Evolutionary conservation across 768 basidiomycete species (phyloP).

Genomic region (Mycena venus): DNA sequence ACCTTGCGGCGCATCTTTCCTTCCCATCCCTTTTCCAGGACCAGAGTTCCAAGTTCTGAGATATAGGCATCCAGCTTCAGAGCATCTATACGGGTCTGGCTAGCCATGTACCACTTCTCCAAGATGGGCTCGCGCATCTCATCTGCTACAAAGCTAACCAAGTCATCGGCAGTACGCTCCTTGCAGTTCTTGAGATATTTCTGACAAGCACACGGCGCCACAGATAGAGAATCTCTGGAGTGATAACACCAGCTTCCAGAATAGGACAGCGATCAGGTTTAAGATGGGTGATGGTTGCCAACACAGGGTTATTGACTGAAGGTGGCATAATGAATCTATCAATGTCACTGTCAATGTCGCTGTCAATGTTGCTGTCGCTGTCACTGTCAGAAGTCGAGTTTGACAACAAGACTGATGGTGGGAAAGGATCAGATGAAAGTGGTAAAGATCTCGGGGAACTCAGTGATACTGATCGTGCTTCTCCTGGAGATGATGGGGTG

Average conservation of each 20-base stretch:
- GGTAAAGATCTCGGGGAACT: background rate
- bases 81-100: too few relatives aligned
- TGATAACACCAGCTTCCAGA: background rate
- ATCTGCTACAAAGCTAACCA: constrained; percentile 16
- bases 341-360: too few relatives aligned
- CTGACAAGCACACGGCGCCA: constrained; percentile 16
- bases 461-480: too few relatives aligned
- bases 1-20: constrained; percentile 3
- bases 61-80: constrained; percentile 3
- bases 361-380: too few relatives aligned
- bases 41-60: constrained; percentile 1
- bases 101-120: constrained; percentile 3
- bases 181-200: constrained; percentile 9
- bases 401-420: background rate
- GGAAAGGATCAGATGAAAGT: background rate
- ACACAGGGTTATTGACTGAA: background rate
- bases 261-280: constrained; percentile 1
- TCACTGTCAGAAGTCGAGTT: background rate
- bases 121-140: constrained; percentile 21
- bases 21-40: background rate
- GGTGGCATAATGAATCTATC: too few relatives aligned
- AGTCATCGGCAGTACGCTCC: constrained; percentile 4
- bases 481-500: background rate
- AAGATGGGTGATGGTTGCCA: background rate
- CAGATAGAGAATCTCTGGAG: background rate